Percentiles rank a stretch among this genome's conserved stretches.
Conservation (phyloP, 176 grass and related monocot species). For the Avena atlantica region DNA sequence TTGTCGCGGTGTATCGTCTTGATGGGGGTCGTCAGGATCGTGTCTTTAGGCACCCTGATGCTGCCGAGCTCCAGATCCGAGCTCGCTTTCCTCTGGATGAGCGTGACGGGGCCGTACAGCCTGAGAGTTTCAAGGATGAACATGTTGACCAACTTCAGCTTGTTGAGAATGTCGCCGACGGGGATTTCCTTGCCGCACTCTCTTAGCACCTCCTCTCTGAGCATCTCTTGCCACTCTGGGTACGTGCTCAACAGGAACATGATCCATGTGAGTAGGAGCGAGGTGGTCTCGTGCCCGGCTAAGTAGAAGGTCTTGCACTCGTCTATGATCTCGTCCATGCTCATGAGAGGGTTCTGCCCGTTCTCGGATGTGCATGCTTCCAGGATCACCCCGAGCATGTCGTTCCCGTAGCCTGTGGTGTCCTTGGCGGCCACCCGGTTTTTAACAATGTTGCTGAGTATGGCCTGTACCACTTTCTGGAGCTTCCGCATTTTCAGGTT, state of each 20-base stretch:
- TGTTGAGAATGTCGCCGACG: slow-evolving; percentile 24
- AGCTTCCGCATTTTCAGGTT: slow-evolving; percentile 28
- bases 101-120: slow-evolving; percentile 21
- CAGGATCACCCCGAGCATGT: slow-evolving; percentile 47
- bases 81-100: not conserved
- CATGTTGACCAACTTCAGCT: slow-evolving; percentile 48
- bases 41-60: not conserved
- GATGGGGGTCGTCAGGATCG: not conserved
- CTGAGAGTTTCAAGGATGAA: slow-evolving; percentile 44
- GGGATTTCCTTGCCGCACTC: not conserved
- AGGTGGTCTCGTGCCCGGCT: not conserved
- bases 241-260: slow-evolving; percentile 3
- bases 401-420: slow-evolving; percentile 22
- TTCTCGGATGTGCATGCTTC: slow-evolving; percentile 2
- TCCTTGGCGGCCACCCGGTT: not conserved
- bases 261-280: not conserved
- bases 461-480: slow-evolving; percentile 20
- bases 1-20: slow-evolving; percentile 16
- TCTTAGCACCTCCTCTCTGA: slow-evolving; percentile 15
- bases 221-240: not conserved
- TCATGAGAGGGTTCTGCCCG: not conserved
- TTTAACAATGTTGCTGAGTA: slow-evolving; percentile 18
- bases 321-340: not conserved
- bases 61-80: slow-evolving; percentile 17
- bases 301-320: slow-evolving; percentile 22